Percentiles rank a stretch among this genome's conserved stretches.
These are phyloP conservation scores for Alternaria postmessia DNA, from an alignment of 2,329 filamentous ascomycete genomes.

Conservation along the genomic window DNA sequence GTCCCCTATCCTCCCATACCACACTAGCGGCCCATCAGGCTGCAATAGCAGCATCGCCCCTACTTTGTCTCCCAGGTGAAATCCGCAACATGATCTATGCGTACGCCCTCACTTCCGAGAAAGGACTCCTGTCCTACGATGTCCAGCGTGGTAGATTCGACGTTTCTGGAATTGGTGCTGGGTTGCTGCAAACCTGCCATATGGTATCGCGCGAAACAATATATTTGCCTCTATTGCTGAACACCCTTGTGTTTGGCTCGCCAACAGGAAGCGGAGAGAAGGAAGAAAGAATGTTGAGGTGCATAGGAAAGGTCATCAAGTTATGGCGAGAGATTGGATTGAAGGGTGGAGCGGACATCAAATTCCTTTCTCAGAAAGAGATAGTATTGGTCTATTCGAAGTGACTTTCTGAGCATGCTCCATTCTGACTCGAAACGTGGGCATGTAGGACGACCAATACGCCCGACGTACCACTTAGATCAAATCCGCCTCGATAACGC, in stretches of 20 bases:
- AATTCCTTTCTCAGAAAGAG: background rate
- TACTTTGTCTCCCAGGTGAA: constrained; percentile 24
- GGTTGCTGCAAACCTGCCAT: constrained; percentile 24
- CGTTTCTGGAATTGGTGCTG: constrained; percentile 18
- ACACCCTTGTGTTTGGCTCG: constrained; percentile 15
- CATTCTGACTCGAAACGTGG: background rate
- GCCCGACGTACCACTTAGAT: background rate
- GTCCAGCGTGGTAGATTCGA: constrained; percentile 16
- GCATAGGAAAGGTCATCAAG: background rate
- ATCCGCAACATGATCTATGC: constrained; percentile 22
- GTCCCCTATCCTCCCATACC: background rate
- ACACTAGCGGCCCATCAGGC: background rate
- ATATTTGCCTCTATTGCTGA: constrained; percentile 18
- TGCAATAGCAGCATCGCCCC: constrained; percentile 3
- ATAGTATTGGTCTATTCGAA: background rate
- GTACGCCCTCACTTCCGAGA: constrained; percentile 16
- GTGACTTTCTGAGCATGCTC: background rate
- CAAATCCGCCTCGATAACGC: constrained; percentile 11
- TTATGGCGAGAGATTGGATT: background rate
- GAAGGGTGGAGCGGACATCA: background rate
- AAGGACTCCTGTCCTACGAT: constrained; percentile 10
- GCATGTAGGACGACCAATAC: background rate
- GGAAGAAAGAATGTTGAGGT: background rate
- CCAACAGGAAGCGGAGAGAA: background rate
- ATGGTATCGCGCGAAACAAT: constrained; percentile 20